Conservation (phyloP, 2,329 filamentous ascomycete genomes). For the Leptographium lundbergii region DNA sequence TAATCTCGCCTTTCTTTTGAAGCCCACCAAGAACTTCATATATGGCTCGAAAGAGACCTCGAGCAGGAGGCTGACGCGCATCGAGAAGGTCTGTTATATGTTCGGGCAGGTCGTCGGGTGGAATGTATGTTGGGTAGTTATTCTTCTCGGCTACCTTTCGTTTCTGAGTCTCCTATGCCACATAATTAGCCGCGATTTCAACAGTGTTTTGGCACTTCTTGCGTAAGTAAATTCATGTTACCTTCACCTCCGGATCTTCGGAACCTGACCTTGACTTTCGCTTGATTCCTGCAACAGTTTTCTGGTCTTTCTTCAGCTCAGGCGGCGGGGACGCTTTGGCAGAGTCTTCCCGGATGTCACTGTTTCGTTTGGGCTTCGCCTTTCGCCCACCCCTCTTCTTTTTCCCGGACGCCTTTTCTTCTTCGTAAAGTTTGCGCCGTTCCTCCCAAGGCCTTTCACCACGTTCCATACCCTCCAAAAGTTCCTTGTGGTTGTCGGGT, state of each 20-base stretch:
- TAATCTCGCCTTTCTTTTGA: constrained; percentile 51
- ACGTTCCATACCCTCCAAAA: constrained; percentile 63
- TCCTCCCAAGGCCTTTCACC: constrained; percentile 84
- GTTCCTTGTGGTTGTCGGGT: constrained; percentile 69
- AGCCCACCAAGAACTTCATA: constrained; percentile 51
- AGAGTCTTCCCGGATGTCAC: constrained; percentile 43
- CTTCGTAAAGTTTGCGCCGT: constrained; percentile 48
- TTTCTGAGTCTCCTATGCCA: constrained; percentile 30
- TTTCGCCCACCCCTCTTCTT: constrained; percentile 48
- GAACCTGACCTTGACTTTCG: constrained; percentile 46
- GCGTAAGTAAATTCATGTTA: constrained; percentile 16
- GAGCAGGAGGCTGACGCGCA: constrained; percentile 54
- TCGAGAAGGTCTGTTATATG: constrained; percentile 45
- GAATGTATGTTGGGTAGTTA: constrained; percentile 29
- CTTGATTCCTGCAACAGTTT: constrained; percentile 24
- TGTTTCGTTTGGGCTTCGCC: constrained; percentile 48
- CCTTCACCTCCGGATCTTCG: constrained; percentile 38
- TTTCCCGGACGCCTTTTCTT: constrained; percentile 45
- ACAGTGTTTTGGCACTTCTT: background rate
- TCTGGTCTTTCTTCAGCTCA: constrained; percentile 30
- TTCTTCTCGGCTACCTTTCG: constrained; percentile 38
- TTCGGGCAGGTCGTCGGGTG: constrained; percentile 38
- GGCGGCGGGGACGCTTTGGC: constrained; percentile 24
- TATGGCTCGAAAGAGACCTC: constrained; percentile 58
- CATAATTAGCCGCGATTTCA: background rate